Base-by-base conservation (phyloP, 345 rosid genomes). In the Raphanus sativus region DNA sequence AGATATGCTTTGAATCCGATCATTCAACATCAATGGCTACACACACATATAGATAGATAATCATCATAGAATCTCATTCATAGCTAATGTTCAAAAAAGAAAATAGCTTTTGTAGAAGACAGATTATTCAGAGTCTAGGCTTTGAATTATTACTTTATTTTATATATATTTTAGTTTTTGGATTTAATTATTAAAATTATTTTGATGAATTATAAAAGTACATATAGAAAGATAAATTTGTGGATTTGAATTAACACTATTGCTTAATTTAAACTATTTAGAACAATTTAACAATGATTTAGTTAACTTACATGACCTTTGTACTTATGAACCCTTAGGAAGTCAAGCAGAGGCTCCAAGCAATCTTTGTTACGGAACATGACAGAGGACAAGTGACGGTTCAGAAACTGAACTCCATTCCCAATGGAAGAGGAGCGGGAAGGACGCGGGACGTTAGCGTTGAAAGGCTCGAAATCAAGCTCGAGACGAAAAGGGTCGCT, bases 371-470 rank as follows among this genome's bases (percentile, higher is more conserved):
- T 87, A 34, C 90, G 92, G 82, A 96, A 96, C 99, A 96, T 91
- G 8, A 50, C 90, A 3, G 99, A 96, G 15, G 99, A 96, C 6
- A 96, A 89, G 78, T 96, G 99, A 60, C 99, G 94, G 36, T 96
- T 96, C 75, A 96, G 94, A 83, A 93, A 96, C 71, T 93, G 98
- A 80, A 96, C 98, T n/a, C 99, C 99, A 74, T 93, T 93, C 78
- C 99, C 99, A 78, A 93, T 93, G 2, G 96, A 96, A 75, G 98
- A 96, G 28, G 99, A 93, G 6, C 97, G 88, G 29, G 79, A 85
- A 66, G 98, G 97, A 40, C 94, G 92, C 74, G 99, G 99, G 55
- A 93, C 83, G 67, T 36, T 66, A 34, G 98, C 97, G 71, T 96
- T 96, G 80, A 96, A 96, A 4, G 98, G 99, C 80, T 93, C 97